These are phyloP conservation scores for Sarocladiaceae sp. DNA, from an alignment of 2,329 filamentous ascomycete genomes.

Conservation along the genomic window DNA sequence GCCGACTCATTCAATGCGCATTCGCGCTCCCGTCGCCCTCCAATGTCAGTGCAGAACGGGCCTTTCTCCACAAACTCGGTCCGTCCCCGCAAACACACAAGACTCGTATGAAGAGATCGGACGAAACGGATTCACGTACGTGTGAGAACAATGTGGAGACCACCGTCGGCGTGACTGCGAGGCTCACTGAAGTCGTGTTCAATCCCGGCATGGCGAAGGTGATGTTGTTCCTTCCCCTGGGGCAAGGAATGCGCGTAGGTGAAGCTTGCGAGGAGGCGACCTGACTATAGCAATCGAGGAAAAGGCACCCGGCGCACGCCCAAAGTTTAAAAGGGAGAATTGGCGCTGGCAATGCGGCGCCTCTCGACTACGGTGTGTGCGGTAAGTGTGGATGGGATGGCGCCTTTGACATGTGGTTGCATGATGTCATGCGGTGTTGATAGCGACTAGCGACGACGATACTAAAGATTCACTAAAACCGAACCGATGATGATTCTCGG, in stretches of 20 bases:
- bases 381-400: neutral
- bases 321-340: neutral
- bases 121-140: slow-evolving; percentile 43
- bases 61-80: neutral
- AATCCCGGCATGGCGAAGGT: slow-evolving; percentile 34
- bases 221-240: no score
- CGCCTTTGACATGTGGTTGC: slow-evolving; percentile 5
- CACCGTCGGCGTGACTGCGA: slow-evolving; percentile 82
- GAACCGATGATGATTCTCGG: neutral
- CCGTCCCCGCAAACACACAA: neutral
- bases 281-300: no score
- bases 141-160: slow-evolving; percentile 82
- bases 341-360: neutral
- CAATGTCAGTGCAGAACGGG: neutral
- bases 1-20: neutral
- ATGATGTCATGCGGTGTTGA: slow-evolving; percentile 15
- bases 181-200: slow-evolving; percentile 73
- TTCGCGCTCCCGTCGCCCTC: neutral
- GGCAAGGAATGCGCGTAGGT: no score
- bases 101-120: neutral
- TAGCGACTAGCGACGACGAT: no score
- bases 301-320: neutral
- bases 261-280: no score
- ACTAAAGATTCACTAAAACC: no score
- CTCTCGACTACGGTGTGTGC: no score